phyloP scores from a whole-genome alignment of 129 eudicot genomes.

The Flaveria brownii region DNA sequence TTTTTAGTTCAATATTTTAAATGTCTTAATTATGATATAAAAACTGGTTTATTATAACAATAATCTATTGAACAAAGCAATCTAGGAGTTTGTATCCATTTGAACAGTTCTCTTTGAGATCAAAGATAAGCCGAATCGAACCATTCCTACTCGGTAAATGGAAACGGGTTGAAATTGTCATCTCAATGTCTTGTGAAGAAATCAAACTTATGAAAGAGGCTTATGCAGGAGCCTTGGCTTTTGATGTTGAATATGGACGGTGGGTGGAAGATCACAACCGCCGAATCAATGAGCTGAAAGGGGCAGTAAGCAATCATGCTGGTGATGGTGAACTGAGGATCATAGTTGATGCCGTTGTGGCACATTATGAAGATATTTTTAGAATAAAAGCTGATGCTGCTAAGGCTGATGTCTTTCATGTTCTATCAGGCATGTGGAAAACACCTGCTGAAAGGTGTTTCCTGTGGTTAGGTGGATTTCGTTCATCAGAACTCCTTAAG shows the following conservation, averaged over 20 bases:
- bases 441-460: constrained; percentile 89
- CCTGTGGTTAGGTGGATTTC: constrained; percentile 83
- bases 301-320: constrained; percentile 90
- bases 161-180: not conserved
- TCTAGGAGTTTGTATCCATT: not conserved
- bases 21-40: not conserved
- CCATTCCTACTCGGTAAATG: not conserved
- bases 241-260: constrained; percentile 88
- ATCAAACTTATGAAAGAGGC: constrained; percentile 2
- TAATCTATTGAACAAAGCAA: not conserved
- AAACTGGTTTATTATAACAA: not conserved
- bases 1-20: not conserved
- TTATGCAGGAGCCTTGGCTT: constrained; percentile 83
- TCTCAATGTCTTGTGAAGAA: constrained; percentile 1
- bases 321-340: constrained; percentile 93
- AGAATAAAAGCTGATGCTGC: constrained; percentile 76
- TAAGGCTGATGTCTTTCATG: constrained; percentile 75
- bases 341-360: constrained; percentile 75
- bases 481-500: constrained; percentile 82
- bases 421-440: constrained; percentile 91
- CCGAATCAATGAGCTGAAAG: constrained; percentile 74
- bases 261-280: constrained; percentile 92
- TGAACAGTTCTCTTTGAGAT: not conserved
- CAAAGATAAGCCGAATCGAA: not conserved
- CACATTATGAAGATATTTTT: constrained; percentile 80